A percentile compares a stretch with the other conserved stretches of the same genome.
These are phyloP conservation scores for Singerocomus inundabilis DNA, from an alignment of 1,284 basidiomycete genomes.

Conservation along the genomic window DNA sequence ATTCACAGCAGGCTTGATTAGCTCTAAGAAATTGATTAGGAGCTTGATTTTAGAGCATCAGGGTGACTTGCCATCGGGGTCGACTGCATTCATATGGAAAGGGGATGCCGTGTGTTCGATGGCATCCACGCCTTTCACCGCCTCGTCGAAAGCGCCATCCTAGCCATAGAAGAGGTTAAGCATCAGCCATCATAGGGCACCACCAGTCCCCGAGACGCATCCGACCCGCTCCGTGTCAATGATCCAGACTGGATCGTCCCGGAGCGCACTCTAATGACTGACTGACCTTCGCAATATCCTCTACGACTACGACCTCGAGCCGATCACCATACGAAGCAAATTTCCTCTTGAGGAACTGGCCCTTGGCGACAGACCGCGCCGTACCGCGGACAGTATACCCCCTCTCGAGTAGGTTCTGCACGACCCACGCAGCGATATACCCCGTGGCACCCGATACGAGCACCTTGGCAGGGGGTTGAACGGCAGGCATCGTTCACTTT, in stretches of 20 bases:
- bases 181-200: no score
- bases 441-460: conserved; percentile 42
- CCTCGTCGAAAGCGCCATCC: conserved; percentile 63
- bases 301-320: conserved; percentile 45
- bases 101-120: conserved; percentile 56
- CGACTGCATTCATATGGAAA: conserved; percentile 37
- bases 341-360: conserved; percentile 40
- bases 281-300: conserved; percentile 45
- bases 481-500: conserved; percentile 36
- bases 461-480: conserved; percentile 38
- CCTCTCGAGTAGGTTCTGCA: conserved; percentile 33
- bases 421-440: conserved; percentile 40
- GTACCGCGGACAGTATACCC: conserved; percentile 48
- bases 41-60: neutral
- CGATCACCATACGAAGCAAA: conserved; percentile 42
- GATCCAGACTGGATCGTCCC: neutral
- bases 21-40: conserved; percentile 32
- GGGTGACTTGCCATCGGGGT: conserved; percentile 37
- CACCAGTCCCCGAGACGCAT: neutral
- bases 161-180: no score
- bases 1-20: conserved; percentile 61
- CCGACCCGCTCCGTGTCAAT: no score
- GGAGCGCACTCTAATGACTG: no score
- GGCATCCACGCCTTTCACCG: conserved; percentile 60
- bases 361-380: conserved; percentile 43